Evolutionary conservation across 208 protist species (phyloP).

Genomic region (Lotmaria passim): DNA sequence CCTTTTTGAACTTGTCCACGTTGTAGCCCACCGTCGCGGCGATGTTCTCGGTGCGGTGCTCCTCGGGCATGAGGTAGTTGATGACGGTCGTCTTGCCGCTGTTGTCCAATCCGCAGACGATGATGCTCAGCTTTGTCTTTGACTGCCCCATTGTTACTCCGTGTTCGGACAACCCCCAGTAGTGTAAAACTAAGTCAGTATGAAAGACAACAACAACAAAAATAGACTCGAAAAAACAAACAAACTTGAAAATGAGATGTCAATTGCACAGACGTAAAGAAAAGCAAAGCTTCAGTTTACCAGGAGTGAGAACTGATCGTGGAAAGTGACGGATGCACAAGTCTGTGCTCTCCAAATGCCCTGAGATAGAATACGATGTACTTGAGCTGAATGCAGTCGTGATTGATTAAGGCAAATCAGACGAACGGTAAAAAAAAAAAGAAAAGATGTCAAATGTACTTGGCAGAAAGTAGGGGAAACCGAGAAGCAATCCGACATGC

Average conservation of each 20-base stretch:
- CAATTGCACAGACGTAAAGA: too few species aligned
- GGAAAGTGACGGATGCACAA: too few species aligned
- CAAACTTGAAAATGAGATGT: too few species aligned
- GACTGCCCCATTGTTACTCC: slow-evolving; percentile 69
- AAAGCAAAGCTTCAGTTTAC: too few species aligned
- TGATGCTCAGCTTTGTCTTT: slow-evolving; percentile 85
- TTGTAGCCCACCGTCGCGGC: slow-evolving; percentile 97
- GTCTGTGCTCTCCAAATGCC: too few species aligned
- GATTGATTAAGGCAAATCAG: neutral
- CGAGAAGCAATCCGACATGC: too few species aligned
- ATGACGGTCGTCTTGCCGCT: slow-evolving; percentile 98
- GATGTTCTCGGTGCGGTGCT: slow-evolving; percentile 92
- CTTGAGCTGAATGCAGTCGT: neutral
- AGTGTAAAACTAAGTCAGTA: too few species aligned
- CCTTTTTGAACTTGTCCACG: slow-evolving; percentile 93
- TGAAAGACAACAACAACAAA: neutral
- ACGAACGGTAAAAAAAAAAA: neutral
- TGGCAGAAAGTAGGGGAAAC: neutral
- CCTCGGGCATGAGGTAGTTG: slow-evolving; percentile 96
- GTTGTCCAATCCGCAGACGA: slow-evolving; percentile 90
- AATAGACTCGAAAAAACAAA: neutral
- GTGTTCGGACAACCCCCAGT: neutral
- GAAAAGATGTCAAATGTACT: neutral
- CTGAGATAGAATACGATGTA: slow-evolving; percentile 1
- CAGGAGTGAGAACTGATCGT: too few species aligned